These are phyloP conservation scores for Ananas comosus DNA, from an alignment of 176 grass and related monocot genomes.

Conservation along the genomic window DNA sequence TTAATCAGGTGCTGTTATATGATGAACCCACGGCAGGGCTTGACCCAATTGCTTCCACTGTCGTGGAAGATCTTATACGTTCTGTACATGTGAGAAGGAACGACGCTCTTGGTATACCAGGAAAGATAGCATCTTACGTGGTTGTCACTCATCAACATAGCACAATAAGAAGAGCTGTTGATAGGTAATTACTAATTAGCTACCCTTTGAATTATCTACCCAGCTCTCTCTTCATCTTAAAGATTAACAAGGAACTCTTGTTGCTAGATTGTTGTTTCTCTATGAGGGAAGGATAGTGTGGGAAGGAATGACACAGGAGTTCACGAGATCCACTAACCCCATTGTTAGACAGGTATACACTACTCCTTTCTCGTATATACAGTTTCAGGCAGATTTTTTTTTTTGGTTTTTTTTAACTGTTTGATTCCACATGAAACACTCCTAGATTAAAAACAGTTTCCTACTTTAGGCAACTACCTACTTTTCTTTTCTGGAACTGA, in stretches of 20 bases:
- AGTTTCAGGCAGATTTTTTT: too few species aligned
- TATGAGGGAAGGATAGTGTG: constrained; percentile 76
- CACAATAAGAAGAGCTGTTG: constrained; percentile 89
- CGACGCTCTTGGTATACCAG: constrained; percentile 57
- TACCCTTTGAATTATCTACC: background rate
- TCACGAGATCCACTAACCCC: constrained; percentile 62
- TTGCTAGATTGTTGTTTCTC: constrained; percentile 86
- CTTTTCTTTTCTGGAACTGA: background rate
- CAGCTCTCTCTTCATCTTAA: background rate
- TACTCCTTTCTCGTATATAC: background rate
- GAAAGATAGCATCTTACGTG: constrained; percentile 74
- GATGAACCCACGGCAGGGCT: constrained; percentile 96
- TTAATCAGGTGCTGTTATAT: constrained; percentile 68
- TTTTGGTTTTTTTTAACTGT: too few species aligned
- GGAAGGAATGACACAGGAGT: constrained; percentile 96
- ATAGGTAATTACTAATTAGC: constrained; percentile 40
- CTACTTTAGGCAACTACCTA: too few species aligned
- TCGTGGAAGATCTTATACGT: constrained; percentile 93
- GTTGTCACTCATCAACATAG: constrained; percentile 99
- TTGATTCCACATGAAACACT: too few species aligned
- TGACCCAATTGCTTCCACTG: constrained; percentile 94
- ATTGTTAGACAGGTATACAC: constrained; percentile 72
- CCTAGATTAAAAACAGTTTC: too few species aligned
- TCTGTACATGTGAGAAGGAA: constrained; percentile 61
- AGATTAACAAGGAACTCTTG: background rate